phyloP scores from a whole-genome alignment of 768 basidiomycete genomes.

The Trametes villosa region DNA sequence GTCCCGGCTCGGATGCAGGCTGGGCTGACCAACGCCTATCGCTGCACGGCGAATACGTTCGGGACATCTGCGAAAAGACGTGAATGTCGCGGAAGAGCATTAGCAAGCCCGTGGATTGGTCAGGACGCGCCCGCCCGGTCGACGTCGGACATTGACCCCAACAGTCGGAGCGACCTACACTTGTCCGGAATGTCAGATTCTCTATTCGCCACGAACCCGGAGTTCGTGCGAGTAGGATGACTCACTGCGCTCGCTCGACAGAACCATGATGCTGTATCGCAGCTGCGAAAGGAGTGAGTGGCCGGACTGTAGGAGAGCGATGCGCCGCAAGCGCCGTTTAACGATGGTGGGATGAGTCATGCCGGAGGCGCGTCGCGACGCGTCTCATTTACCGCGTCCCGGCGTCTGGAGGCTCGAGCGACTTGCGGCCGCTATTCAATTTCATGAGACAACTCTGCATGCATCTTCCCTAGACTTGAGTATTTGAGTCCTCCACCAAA shows the following conservation, averaged over 20 bases:
- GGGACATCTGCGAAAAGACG: neutral
- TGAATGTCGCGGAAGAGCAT: neutral
- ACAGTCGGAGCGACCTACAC: neutral
- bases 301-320: neutral
- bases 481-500: too few relatives aligned
- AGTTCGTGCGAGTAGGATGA: too few relatives aligned
- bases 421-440: neutral
- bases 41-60: neutral
- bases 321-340: neutral
- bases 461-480: too few relatives aligned
- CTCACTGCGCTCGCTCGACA: too few relatives aligned
- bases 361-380: conserved; percentile 1
- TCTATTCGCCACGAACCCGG: too few relatives aligned
- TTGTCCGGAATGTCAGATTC: neutral
- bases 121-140: neutral
- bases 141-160: neutral
- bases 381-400: too few relatives aligned
- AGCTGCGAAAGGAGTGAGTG: neutral
- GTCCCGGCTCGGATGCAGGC: too few relatives aligned
- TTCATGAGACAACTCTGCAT: too few relatives aligned
- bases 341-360: neutral
- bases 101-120: neutral
- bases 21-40: too few relatives aligned
- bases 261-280: too few relatives aligned
- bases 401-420: neutral